Conservation (phyloP, 2,329 filamentous ascomycete genomes). For the Chaetomiaceae sp. region DNA sequence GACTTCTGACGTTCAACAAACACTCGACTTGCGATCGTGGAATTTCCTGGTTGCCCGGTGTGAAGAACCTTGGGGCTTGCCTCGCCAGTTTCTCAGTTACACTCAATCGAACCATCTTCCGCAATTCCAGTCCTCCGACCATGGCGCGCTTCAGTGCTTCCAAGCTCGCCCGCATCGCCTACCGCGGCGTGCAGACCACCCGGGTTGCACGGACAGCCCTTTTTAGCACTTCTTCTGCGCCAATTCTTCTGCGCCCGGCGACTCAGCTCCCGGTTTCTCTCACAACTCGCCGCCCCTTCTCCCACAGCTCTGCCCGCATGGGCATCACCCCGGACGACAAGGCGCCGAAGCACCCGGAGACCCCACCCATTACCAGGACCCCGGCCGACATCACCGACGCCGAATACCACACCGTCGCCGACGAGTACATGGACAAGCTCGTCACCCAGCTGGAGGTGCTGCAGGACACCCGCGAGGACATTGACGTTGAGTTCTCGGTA, state of each 20-base stretch:
- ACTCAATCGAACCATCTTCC: background rate
- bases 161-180: slow-evolving; percentile 37
- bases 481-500: slow-evolving; percentile 90
- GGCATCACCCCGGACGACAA: slow-evolving; percentile 57
- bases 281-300: slow-evolving; percentile 25
- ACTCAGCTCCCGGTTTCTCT: slow-evolving; percentile 4
- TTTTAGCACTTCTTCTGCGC: slow-evolving; percentile 13
- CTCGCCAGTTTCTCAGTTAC: background rate
- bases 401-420: slow-evolving; percentile 73
- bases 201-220: slow-evolving; percentile 24
- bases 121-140: slow-evolving; percentile 5
- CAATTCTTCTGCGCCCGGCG: background rate
- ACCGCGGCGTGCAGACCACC: slow-evolving; percentile 32
- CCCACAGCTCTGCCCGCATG: slow-evolving; percentile 36
- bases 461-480: slow-evolving; percentile 66
- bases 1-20: background rate
- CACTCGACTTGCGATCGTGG: background rate
- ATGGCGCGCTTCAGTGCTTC: slow-evolving; percentile 34
- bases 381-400: slow-evolving; percentile 63
- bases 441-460: slow-evolving; percentile 63
- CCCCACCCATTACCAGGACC: slow-evolving; percentile 35
- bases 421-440: slow-evolving; percentile 64
- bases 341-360: slow-evolving; percentile 35
- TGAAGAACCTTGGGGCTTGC: no score
- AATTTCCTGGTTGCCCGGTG: background rate